Evolutionary conservation across 306 rosid species (phyloP), one percentile per base, ranked within the genome.

Genomic region (Prunus fruticosa): DNA sequence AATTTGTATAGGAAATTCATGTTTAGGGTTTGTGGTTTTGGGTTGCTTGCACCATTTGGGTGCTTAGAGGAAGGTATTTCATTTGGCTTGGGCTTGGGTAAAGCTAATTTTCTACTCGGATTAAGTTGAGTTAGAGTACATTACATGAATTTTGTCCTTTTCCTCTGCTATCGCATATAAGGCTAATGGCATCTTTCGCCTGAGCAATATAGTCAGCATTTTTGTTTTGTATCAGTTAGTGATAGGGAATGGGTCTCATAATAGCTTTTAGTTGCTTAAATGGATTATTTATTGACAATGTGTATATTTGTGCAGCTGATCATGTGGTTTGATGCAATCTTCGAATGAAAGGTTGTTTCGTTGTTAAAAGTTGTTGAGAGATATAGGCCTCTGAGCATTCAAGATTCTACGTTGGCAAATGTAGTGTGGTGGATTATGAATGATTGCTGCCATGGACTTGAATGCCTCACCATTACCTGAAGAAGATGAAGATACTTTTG

Each of bases 381-480:
- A 58, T 61, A 49, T 27, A 19, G 34, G 20, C 46, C 66, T 50
- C 19, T 3, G 18, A 19, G 57, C 41, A 50, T 52, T 77, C 66
- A 34, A 64, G 28, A 69, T 64, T 72, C 15, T 71, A 49, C 68
- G 47, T 79, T 76, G 82, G 83, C 51, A 64, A 82, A 90, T 91
- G 90, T 84, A 79, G 85, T 45, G 81, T 72, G 70, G 73, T 76
- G 73, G 84, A 77, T 87, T 89, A 88, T 93, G 94, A 86, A 88
- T 88, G 96, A 87, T 89, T 79, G 94, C 76, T 84, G 84, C 96
- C 76, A 96, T 96, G 99, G 99, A 96, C 90, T 92, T 96, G 82
- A 96, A 96, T 86, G 99, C 97, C 78, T 95, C 91, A 27, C 99
- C 99, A 4, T 80, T 89, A 65, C 99, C 99, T 0, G 99, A 96